Evolutionary conservation across 2,329 filamentous ascomycete genomes (phyloP).

Genomic region (Alternaria infectoria): DNA sequence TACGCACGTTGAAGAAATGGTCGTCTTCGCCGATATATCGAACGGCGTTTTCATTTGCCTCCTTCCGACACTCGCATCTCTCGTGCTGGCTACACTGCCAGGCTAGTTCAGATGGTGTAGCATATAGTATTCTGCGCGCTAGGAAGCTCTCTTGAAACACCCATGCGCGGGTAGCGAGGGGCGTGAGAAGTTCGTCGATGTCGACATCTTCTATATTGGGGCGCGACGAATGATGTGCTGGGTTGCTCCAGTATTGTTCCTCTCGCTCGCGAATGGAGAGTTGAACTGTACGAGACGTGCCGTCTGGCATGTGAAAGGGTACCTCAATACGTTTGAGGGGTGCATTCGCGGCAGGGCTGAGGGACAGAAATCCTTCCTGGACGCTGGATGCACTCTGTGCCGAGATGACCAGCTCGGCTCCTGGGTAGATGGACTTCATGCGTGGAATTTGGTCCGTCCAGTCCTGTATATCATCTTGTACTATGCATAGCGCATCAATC

Average conservation of each 20-base stretch:
- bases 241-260: not conserved
- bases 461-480: not conserved
- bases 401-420: not conserved
- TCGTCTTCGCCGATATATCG: not conserved
- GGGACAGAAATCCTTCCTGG: not conserved
- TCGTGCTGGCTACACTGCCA: not conserved
- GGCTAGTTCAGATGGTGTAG: slow-evolving; percentile 1
- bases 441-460: not conserved
- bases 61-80: not conserved
- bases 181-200: not conserved
- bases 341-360: not conserved
- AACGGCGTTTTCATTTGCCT: not conserved
- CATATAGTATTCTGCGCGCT: slow-evolving; percentile 1
- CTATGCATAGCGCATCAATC: slow-evolving; percentile 1
- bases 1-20: not conserved
- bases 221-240: not conserved
- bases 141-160: not conserved
- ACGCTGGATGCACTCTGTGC: not conserved
- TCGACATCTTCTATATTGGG: not conserved
- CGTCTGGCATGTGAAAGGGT: not conserved
- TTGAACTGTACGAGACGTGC: not conserved
- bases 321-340: not conserved
- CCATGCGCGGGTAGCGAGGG: not conserved
- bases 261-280: not conserved
- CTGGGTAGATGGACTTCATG: not conserved